A percentile compares a stretch with the other conserved stretches of the same genome.
phyloP scores from a whole-genome alignment of 2,329 filamentous ascomycete species.

The Trichoderma koningii region DNA sequence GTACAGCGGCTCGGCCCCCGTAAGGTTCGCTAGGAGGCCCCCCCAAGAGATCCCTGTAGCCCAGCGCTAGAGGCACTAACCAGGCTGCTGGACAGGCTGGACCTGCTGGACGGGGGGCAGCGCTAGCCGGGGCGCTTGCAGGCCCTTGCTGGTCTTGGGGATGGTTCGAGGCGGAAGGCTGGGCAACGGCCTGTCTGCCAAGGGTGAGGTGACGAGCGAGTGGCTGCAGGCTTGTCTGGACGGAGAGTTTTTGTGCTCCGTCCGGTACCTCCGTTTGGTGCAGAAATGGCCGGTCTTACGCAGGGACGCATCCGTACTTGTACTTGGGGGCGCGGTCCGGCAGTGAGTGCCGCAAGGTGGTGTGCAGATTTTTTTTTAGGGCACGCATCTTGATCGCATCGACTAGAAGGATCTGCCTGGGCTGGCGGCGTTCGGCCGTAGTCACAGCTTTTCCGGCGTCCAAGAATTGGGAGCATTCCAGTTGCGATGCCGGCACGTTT shows the following conservation, averaged over 20 bases:
- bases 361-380: conserved; percentile 7
- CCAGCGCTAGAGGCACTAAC: conserved; percentile 8
- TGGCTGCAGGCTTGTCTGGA: background rate
- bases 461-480: no score
- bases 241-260: conserved; percentile 6
- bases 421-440: conserved; percentile 13
- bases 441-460: background rate
- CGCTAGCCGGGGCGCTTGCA: background rate
- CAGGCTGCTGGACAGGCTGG: conserved; percentile 7
- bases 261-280: background rate
- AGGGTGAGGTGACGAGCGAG: background rate
- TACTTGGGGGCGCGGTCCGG: conserved; percentile 9
- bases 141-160: background rate
- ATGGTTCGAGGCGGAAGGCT: background rate
- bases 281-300: conserved; percentile 2
- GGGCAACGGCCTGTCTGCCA: background rate
- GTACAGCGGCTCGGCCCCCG: conserved; percentile 26
- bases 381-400: background rate
- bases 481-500: no score
- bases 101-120: conserved; percentile 15
- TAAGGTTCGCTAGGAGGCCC: conserved; percentile 22
- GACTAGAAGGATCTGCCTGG: background rate
- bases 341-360: conserved; percentile 21
- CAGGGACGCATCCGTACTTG: conserved; percentile 12
- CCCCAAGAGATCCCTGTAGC: background rate